Conservation (phyloP, 495 filamentous ascomycete genomes). For the Daldinia decipiens region DNA sequence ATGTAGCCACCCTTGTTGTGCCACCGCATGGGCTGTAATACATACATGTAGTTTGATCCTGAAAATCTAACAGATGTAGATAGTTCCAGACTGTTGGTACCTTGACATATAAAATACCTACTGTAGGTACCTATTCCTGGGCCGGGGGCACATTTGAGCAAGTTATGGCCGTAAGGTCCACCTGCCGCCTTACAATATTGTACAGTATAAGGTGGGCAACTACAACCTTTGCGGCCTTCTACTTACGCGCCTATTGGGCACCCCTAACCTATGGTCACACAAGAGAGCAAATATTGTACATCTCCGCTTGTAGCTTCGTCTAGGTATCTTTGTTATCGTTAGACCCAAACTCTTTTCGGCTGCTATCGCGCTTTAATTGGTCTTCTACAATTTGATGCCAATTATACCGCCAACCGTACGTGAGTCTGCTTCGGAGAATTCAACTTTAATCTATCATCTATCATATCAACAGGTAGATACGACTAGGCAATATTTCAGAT, state of each 20-base stretch:
- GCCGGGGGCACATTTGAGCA: constrained; percentile 33
- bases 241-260: background rate
- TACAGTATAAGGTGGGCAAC: background rate
- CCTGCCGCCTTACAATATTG: constrained; percentile 9
- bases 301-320: background rate
- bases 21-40: background rate
- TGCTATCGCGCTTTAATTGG: background rate
- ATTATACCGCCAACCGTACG: background rate
- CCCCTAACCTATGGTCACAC: background rate
- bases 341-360: background rate
- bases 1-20: background rate
- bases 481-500: background rate
- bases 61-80: too few relatives aligned
- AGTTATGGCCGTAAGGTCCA: constrained; percentile 16
- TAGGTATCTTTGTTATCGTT: background rate
- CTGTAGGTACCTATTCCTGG: background rate
- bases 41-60: background rate
- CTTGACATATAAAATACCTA: constrained; percentile 9
- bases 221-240: background rate
- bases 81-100: background rate
- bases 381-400: background rate
- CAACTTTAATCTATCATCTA: background rate
- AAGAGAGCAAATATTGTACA: background rate
- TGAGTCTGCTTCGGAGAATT: too few relatives aligned
- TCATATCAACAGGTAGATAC: background rate